Base-by-base conservation (phyloP, 1,139 yeast species). In the Candida tetrigidarum region DNA sequence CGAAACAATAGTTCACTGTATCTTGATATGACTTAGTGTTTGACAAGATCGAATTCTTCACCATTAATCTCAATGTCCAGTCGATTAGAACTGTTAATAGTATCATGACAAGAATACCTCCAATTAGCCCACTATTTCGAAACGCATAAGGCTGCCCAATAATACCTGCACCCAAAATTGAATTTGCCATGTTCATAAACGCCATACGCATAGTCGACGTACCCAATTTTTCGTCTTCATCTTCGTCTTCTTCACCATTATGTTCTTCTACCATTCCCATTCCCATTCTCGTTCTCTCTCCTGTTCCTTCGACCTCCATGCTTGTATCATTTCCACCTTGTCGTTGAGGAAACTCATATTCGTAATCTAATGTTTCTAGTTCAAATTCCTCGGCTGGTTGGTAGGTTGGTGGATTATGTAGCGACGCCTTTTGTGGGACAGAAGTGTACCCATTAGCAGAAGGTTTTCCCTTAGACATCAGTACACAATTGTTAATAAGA, bases 181-280 rank as follows among this genome's bases (percentile, higher is more conserved):
- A 86, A 64, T 92, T 92, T 18, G 97, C 96, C 96, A 92, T 91
- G 64, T 92, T 92, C 96, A 92, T 88, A 58, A 92, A 91, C 10
- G 97, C 97, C 91, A 87, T 86, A 50, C 78, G 78, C 78, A 91
- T 75, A 50, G 70, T 76, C n/a, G 80, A 70, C 38, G 74, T 62
- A 4, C 76, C 71, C 7, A 46, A 48, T 39, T 54, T 49, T 8
- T 45, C 51, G 23, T 42, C 50, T 11, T 46, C 47, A 12, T 39
- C 47, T 15, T 44, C 52, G n/a, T 35, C 30, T 1, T 44, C 39
- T 20, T 10, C n/a, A n/a, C n/a, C n/a, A n/a, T n/a, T n/a, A n/a
- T n/a, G n/a, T n/a, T n/a, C n/a, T n/a, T n/a, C n/a, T n/a, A n/a
- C n/a, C n/a, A n/a, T n/a, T n/a, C n/a, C n/a, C n/a, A n/a, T n/a